Base-by-base conservation (phyloP, 2,329 filamentous ascomycete genomes). In the Cladosporium velox region DNA sequence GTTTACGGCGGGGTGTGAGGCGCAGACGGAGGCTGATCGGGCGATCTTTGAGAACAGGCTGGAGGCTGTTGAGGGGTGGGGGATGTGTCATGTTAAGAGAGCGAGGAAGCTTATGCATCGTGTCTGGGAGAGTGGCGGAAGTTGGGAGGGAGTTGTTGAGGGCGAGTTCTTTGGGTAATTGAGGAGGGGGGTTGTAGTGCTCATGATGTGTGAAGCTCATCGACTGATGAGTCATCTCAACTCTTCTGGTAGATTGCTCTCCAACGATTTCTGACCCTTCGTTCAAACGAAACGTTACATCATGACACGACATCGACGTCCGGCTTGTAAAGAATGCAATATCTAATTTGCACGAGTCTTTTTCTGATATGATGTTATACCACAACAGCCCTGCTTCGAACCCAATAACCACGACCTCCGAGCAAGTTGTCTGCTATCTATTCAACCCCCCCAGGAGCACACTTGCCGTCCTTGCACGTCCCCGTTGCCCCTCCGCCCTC, bases 1-100 rank as follows among this genome's bases (percentile, higher is more conserved):
- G 79, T 95, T 95, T 77, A 91, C 90, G 1, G 91, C 91, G 1
- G 92, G 91, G 0, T 93, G 91, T 70, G 90, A 95, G 75, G 87
- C 88, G 0, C 79, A 80, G 65, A 84, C 88, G 59, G 72, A 80
- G 38, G 78, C 77, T 2, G 85, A 90, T 70, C 82, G 88, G 59
- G 79, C 79, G 28, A 83, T 86, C 72, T 86, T 94, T 44, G 79
- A 91, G 72, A 85, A 87, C 70, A 82, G 91, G 58, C 82, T 95
- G 73, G 82, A 83, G 74, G 84, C 84, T 21, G 86, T 92, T 1
- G 91, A 94, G 78, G 86, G 84, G 5, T 88, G 89, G 69, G 91
- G 91, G 4, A 88, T 94, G 86, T 90, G 87, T 67, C 91, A 94
- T 82, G 90, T 90, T 71, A 77, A 83, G 72, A 65, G 69, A 70